phyloP scores from a whole-genome alignment of 1,139 yeast genomes.

The Geotrichum aggregatum region DNA sequence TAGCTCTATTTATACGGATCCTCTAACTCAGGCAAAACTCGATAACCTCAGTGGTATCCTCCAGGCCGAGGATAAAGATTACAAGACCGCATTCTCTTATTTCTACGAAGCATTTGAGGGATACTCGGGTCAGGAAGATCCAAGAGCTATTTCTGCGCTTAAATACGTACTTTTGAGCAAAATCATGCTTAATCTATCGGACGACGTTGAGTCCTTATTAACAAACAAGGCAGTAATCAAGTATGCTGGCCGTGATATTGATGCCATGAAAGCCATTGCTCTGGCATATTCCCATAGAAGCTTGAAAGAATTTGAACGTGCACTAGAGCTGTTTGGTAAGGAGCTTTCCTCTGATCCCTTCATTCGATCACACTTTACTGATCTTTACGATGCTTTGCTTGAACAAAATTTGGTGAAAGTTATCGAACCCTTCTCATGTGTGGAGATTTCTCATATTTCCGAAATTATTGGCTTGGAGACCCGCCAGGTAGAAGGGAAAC shows the following conservation, averaged over 20 bases:
- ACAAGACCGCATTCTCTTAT: constrained; percentile 91
- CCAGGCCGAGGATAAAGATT: constrained; percentile 96
- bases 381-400: constrained; percentile 84
- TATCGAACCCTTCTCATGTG: constrained; percentile 92
- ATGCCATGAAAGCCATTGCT: constrained; percentile 93
- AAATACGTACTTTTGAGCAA: constrained; percentile 91
- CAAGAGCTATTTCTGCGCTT: constrained; percentile 68
- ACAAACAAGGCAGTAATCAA: constrained; percentile 75
- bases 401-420: constrained; percentile 92
- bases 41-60: constrained; percentile 94
- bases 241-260: constrained; percentile 68
- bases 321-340: constrained; percentile 62
- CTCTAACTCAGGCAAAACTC: constrained; percentile 88
- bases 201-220: constrained; percentile 76
- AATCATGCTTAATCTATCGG: constrained; percentile 84
- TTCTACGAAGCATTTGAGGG: constrained; percentile 94
- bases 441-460: constrained; percentile 85
- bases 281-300: constrained; percentile 87
- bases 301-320: constrained; percentile 80
- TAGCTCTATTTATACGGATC: constrained; percentile 90
- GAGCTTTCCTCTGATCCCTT: constrained; percentile 85
- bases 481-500: constrained; percentile 88
- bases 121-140: constrained; percentile 55
- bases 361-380: constrained; percentile 87
- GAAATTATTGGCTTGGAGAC: constrained; percentile 82